A percentile compares a stretch with the other conserved stretches of the same genome.
These are phyloP conservation scores for Sphagnum tenellum DNA, from an alignment of 225 moss, liverwort and hornwort genomes.

Conservation along the genomic window DNA sequence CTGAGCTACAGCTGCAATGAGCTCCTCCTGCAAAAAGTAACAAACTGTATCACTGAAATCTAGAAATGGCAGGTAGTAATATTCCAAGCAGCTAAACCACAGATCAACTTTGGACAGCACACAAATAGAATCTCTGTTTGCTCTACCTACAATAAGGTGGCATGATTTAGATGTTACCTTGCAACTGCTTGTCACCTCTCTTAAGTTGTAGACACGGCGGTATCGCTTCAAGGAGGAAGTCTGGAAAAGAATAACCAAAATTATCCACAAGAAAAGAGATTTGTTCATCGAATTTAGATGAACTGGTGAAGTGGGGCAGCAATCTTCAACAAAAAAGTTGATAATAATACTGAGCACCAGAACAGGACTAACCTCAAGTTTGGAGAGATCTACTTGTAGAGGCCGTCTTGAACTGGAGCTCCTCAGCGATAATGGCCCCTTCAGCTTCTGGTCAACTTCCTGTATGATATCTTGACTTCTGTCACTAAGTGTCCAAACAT, in stretches of 20 bases:
- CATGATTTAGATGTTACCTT: constrained; percentile 37
- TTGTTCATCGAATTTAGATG: no score
- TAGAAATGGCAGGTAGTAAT: no score
- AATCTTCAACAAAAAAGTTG: constrained; percentile 1
- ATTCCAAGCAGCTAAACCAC: no score
- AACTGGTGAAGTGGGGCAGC: neutral
- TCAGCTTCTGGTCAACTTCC: no score
- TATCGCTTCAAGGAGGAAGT: constrained; percentile 89
- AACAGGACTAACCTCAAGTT: neutral
- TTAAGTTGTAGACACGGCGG: constrained; percentile 88
- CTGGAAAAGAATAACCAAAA: constrained; percentile 18
- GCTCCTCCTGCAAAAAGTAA: constrained; percentile 65
- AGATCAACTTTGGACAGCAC: no score
- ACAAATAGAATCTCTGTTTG: no score
- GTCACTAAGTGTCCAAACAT: no score
- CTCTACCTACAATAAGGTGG: no score
- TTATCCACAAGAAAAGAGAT: no score
- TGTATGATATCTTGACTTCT: no score
- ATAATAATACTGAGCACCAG: neutral
- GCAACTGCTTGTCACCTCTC: constrained; percentile 86
- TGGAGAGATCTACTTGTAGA: no score
- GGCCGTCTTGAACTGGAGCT: neutral
- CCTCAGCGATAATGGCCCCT: no score
- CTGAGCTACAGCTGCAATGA: constrained; percentile 82
- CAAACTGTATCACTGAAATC: neutral